Evolutionary conservation across 164 flowering plant species (phyloP), one percentile per base, ranked within the genome.

Genomic region (Echeveria elegans): DNA sequence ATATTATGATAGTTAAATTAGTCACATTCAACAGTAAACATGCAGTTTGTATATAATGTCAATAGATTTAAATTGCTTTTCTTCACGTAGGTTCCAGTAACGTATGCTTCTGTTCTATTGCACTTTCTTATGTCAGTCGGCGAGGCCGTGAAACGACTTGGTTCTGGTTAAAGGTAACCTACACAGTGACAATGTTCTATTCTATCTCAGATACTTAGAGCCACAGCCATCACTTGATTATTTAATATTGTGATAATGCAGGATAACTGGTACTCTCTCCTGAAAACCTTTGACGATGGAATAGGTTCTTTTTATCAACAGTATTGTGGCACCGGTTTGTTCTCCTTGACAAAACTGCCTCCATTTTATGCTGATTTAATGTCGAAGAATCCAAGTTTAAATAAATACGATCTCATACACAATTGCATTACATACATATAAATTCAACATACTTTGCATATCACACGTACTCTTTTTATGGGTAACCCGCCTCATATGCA

Each of bases 241-340:
- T 10, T 53, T 24, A 24, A 7, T 26, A 23, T 53, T 6, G 24
- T 26, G 60, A 53, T 53, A 10, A 12, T 53, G 60, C 60, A 53
- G 60, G 60, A 24, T 53, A 53, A 53, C 60, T 53, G 60, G 60
- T 30, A 53, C 30, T 23, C 31, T 24, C 29, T 53, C 60, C 60
- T 53, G 29, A 53, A 53, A 23, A 53, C 9, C 60, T 53, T 53
- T 53, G 60, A 26, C 15, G 60, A 8, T 26, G 60, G 11, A 24
- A 26, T 53, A 53, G 60, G 30, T 23, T 26, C 29, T 53, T 10
- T n/a, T 53, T 2, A 53, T 53, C 31, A 53, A 2, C 3, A 53
- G 26, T 24, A 53, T 53, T n/a, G 60, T 53, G 12, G 26, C 60
- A 26, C 30, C 60, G 60, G 60, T 53, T 53, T 53, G 60, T 23